Evolutionary conservation across 2,329 filamentous ascomycete species (phyloP).

Genomic region (Colletotrichum gloeosporioides): DNA sequence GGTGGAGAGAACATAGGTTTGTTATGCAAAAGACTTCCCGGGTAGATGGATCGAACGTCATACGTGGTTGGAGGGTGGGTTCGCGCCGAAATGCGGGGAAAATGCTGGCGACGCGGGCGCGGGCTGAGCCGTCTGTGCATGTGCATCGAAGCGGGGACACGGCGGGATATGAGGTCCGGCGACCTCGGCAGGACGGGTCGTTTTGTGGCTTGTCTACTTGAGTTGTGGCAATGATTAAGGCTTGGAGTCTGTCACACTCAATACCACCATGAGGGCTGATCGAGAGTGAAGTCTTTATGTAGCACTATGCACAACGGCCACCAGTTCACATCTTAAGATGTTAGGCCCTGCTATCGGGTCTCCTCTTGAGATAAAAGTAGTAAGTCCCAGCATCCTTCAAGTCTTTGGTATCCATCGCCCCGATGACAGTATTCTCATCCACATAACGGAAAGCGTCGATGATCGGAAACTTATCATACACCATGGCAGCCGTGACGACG

Average conservation of each 20-base stretch:
- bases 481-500: conserved; percentile 31
- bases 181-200: background rate
- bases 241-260: too few relatives aligned
- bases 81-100: background rate
- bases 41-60: background rate
- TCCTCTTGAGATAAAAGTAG: conserved; percentile 29
- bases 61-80: background rate
- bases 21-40: background rate
- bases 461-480: conserved; percentile 33
- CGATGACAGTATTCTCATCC: conserved; percentile 28
- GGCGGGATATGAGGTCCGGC: background rate
- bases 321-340: too few relatives aligned
- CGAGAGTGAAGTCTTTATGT: too few relatives aligned
- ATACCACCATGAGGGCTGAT: too few relatives aligned
- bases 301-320: background rate
- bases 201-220: background rate
- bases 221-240: accelerated
- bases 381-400: conserved; percentile 21
- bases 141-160: background rate
- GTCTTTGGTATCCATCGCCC: conserved; percentile 30
- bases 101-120: background rate
- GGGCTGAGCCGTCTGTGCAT: background rate
- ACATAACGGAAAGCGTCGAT: conserved; percentile 35
- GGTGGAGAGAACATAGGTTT: background rate
- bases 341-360: background rate